Evolutionary conservation across 2,329 filamentous ascomycete species (phyloP).

Genomic region (Cercospora sesami): DNA sequence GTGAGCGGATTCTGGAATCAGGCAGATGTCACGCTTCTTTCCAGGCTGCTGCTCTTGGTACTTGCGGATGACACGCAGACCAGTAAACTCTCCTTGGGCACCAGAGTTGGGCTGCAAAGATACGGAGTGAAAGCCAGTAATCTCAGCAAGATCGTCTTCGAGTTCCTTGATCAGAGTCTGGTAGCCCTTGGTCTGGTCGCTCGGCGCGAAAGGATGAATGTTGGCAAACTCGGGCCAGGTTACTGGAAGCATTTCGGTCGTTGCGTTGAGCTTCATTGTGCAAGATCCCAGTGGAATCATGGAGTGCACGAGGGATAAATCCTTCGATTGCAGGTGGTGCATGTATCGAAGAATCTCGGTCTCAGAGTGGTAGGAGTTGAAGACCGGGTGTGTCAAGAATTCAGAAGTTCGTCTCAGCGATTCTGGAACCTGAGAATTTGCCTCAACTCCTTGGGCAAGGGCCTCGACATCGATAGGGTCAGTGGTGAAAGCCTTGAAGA

Average conservation of each 20-base stretch:
- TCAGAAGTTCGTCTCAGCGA: slow-evolving; percentile 67
- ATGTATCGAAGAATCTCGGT: slow-evolving; percentile 94
- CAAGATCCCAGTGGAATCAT: slow-evolving; percentile 98
- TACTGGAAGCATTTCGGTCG: slow-evolving; percentile 87
- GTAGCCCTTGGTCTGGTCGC: slow-evolving; percentile 67
- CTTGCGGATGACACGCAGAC: slow-evolving; percentile 81
- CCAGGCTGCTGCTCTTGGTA: slow-evolving; percentile 69
- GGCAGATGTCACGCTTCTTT: slow-evolving; percentile 80
- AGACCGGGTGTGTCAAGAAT: slow-evolving; percentile 86
- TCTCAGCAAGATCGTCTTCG: slow-evolving; percentile 72
- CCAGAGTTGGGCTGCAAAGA: slow-evolving; percentile 95
- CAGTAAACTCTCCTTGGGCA: slow-evolving; percentile 92
- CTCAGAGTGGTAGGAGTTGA: slow-evolving; percentile 93
- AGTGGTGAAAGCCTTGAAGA: slow-evolving; percentile 58
- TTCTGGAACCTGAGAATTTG: slow-evolving; percentile 52
- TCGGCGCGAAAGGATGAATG: slow-evolving; percentile 77
- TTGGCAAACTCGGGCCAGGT: slow-evolving; percentile 73
- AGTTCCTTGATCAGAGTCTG: slow-evolving; percentile 68
- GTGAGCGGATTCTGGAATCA: slow-evolving; percentile 93
- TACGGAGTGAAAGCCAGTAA: slow-evolving; percentile 87
- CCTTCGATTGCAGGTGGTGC: slow-evolving; percentile 87
- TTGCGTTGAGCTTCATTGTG: slow-evolving; percentile 97
- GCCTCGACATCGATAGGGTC: slow-evolving; percentile 42
- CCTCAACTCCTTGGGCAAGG: slow-evolving; percentile 36
- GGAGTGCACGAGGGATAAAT: slow-evolving; percentile 88